Percentiles rank a stretch among this genome's conserved stretches.
phyloP scores from a whole-genome alignment of 2,329 filamentous ascomycete species.

The Penicillium vulpinum region DNA sequence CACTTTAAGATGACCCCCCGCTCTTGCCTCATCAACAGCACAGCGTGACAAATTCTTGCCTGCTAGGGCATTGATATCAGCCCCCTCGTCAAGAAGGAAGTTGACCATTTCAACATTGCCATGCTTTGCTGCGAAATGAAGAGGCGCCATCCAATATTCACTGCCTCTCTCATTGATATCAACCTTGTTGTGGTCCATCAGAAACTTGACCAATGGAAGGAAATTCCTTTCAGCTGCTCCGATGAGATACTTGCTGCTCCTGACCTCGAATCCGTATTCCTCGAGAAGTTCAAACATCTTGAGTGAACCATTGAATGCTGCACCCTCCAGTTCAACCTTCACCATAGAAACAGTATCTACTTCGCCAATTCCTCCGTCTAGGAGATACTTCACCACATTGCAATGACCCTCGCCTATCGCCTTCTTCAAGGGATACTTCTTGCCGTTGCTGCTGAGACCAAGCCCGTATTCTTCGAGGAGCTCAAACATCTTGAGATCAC shows the following conservation, averaged over 20 bases:
- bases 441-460: no score
- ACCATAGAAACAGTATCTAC: neutral
- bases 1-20: neutral
- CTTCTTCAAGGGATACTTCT: no score
- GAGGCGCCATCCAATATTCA: neutral
- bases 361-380: neutral
- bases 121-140: neutral
- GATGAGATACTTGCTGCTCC: neutral
- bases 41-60: neutral
- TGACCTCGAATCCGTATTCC: neutral
- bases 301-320: neutral
- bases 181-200: neutral
- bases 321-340: no score
- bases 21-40: neutral
- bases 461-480: no score
- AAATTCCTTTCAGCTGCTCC: neutral
- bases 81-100: neutral
- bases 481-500: no score
- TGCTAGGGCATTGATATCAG: neutral
- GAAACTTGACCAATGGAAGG: no score
- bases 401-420: no score
- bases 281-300: neutral
- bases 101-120: neutral
- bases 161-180: neutral
- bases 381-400: no score